phyloP scores from a whole-genome alignment of 2,329 filamentous ascomycete genomes.

The Huntiella abstrusa region DNA sequence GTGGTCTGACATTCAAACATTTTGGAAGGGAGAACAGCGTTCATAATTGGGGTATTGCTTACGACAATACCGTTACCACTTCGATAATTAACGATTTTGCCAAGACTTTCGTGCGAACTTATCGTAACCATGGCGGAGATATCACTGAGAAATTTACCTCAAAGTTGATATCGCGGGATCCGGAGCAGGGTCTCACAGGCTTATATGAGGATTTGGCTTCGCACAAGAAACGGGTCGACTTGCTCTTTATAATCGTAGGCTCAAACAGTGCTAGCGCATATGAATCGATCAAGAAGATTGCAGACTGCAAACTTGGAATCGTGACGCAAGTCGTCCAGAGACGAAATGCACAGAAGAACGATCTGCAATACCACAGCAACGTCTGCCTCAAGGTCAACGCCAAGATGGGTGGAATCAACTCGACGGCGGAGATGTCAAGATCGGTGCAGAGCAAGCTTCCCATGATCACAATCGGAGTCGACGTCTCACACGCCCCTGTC shows the following conservation, averaged over 20 bases:
- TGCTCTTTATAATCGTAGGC: conserved; percentile 17
- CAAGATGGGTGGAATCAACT: conserved; percentile 75
- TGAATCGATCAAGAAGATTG: conserved; percentile 71
- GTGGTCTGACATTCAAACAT: conserved; percentile 45
- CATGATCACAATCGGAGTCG: conserved; percentile 76
- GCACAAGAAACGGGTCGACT: neutral
- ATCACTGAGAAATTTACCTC: conserved; percentile 20
- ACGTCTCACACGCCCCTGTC: conserved; percentile 70
- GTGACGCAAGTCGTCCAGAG: conserved; percentile 60
- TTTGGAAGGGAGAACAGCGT: conserved; percentile 40
- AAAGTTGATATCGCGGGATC: conserved; percentile 13
- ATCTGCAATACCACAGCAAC: conserved; percentile 78
- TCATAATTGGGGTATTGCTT: conserved; percentile 52
- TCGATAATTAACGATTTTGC: conserved; percentile 17
- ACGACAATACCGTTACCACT: conserved; percentile 26
- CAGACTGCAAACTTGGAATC: conserved; percentile 69
- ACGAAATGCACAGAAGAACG: conserved; percentile 28
- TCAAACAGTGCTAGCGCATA: conserved; percentile 46
- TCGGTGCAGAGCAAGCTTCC: neutral
- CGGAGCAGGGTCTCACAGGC: neutral
- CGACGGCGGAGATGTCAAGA: conserved; percentile 20
- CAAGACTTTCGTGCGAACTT: conserved; percentile 26
- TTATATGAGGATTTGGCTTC: neutral
- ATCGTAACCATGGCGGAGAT: conserved; percentile 31
- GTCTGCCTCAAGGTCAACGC: conserved; percentile 94